Evolutionary conservation across 164 flowering plant species (phyloP), one percentile per base, ranked within the genome.

Genomic region (Brasenia schreberi): DNA sequence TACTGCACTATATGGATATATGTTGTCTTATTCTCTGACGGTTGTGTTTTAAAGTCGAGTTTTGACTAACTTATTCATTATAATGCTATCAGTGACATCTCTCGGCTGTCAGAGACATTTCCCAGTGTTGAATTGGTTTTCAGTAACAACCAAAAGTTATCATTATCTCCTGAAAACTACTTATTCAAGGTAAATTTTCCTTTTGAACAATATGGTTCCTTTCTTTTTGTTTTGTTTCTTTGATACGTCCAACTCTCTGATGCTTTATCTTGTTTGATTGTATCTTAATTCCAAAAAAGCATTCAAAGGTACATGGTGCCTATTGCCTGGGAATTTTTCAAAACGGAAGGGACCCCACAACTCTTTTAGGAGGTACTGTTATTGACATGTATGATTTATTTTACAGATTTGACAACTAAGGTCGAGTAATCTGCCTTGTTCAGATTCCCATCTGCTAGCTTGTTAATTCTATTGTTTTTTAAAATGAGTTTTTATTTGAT

Each of bases 251-350:
- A 61, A 18, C 63, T 61, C 5, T 61, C 33, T 18, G 19, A 18
- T 61, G 39, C 39, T 61, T n/a, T 61, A 18, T 61, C 39, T 33
- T 33, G 39, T 33, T 33, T 33, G 39, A 2, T 33, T 33, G 39
- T 33, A 33, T 33, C 11, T 61, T 61, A 5, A 11, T 18, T 61
- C 9, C 18, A 18, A 18, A 23, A 61, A 71, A 95, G 98, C 99
- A 95, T 73, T 81, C 93, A 42, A 92, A 87, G 84, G 91, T 85
- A 18, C 86, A 18, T 68, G 98, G 99, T 71, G 96, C 91, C 74
- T 95, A 90, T 72, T 95, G 99, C 75, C 79, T 92, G 59, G 99
- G 99, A 16, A 73, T 95, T 69, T 95, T 92, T 69, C 96, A 83
- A 70, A 92, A 90, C 72, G 97, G 88, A 70, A 85, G 82, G 70